Evolutionary conservation across 306 rosid species (phyloP), one percentile per base, ranked within the genome.

Genomic region (Rosa lucieae): DNA sequence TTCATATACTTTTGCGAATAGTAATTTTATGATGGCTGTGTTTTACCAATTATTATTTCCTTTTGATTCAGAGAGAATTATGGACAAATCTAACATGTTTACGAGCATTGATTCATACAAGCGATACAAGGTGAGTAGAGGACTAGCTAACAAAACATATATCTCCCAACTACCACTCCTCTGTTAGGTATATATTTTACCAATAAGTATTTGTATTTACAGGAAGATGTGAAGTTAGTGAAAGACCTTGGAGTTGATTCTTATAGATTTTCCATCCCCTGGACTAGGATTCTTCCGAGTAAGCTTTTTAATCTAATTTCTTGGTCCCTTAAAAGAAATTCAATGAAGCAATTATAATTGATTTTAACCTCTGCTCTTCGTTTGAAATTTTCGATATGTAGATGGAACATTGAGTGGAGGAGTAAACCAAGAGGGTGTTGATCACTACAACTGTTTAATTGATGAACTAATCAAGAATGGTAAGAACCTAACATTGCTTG

Each of bases 401-500:
- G 86, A 55, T 21, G 89, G 86, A 70, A 73, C 83, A 5, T 44
- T 86, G 39, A 47, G 80, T 77, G 89, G 83, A 9, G 86, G 86
- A 26, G 8, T 86, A 47, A 86, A 86, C 12, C 78, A 82, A 74
- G 66, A 80, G 67, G 86, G 89, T 9, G 7, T 86, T 43, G 47
- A 77, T 77, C 77, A 83, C 74, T 86, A 83, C 81, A 86, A 71
- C 70, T 35, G 26, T 21, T 74, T 86, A 44, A 80, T 86, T 10
- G 53, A 86, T 20, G 81, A 80, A 12, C 59, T 82, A 70, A 78
- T 85, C 56, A 75, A 37, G 21, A 74, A 81, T 76, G 87, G 87
- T 78, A 80, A 21, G 81, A 23, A 7, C 8, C 29, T 11, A 47
- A 32, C 37, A 51, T 51, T 51, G 20, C 56, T 6, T 51, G 20